Evolutionary conservation across 2,329 filamentous ascomycete genomes (phyloP).

Genomic region (Monilinia fructigena): DNA sequence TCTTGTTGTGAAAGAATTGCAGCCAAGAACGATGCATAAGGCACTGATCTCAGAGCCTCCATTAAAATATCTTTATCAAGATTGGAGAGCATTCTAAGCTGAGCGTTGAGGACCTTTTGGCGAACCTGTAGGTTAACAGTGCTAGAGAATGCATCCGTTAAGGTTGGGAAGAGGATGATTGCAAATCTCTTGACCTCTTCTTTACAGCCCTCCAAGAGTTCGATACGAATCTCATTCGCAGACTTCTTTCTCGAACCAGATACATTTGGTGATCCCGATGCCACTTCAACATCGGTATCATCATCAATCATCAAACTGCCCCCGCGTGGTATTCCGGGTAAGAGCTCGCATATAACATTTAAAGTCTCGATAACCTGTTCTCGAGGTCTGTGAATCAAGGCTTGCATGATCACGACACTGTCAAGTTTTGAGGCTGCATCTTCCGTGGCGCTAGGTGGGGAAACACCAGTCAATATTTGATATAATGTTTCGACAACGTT

Average conservation of each 20-base stretch:
- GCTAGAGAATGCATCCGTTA: conserved; percentile 96
- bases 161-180: conserved; percentile 85
- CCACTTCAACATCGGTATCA: conserved; percentile 45
- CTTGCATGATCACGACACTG: conserved; percentile 98
- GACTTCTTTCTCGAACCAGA: conserved; percentile 51
- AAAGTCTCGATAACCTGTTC: conserved; percentile 97
- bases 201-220: conserved; percentile 79
- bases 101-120: conserved; percentile 92
- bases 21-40: conserved; percentile 93
- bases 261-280: conserved; percentile 45
- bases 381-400: conserved; percentile 88
- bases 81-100: conserved; percentile 96
- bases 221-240: conserved; percentile 76
- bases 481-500: conserved; percentile 97
- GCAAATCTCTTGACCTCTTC: conserved; percentile 87
- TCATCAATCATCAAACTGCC: conserved; percentile 48
- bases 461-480: conserved; percentile 94
- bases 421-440: conserved; percentile 85
- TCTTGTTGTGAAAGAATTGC: conserved; percentile 96
- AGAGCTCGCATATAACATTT: conserved; percentile 93
- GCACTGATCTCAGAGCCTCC: conserved; percentile 81
- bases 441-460: conserved; percentile 75
- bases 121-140: conserved; percentile 94
- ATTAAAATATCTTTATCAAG: conserved; percentile 81
- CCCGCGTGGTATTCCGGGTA: conserved; percentile 69